Conservation (phyloP, 306 rosid species). For the Acacia acuminata region DNA sequence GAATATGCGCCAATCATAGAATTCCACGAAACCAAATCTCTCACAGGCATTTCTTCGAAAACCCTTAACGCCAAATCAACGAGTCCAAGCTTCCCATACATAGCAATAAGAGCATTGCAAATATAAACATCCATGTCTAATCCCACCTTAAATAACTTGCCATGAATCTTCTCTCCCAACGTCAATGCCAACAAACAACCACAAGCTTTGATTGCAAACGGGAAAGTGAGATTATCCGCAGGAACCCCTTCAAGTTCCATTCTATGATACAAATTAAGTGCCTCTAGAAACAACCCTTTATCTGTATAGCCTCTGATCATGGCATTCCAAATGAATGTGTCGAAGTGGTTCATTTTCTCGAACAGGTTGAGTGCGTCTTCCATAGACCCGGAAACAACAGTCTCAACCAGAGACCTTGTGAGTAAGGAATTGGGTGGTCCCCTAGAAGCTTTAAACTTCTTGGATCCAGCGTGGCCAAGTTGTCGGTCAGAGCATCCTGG, state of each 20-base stretch:
- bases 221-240: slow-evolving; percentile 51
- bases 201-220: slow-evolving; percentile 55
- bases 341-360: slow-evolving; percentile 45
- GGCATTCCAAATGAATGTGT: slow-evolving; percentile 50
- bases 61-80: slow-evolving; percentile 43
- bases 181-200: slow-evolving; percentile 37
- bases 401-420: slow-evolving; percentile 30
- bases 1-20: slow-evolving; percentile 54
- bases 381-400: slow-evolving; percentile 42
- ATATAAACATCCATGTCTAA: slow-evolving; percentile 50
- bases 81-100: slow-evolving; percentile 53
- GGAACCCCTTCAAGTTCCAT: slow-evolving; percentile 50
- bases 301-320: slow-evolving; percentile 51
- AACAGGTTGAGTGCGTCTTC: slow-evolving; percentile 53
- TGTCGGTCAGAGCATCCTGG: slow-evolving; percentile 13
- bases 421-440: slow-evolving; percentile 28
- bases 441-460: not conserved
- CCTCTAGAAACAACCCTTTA: slow-evolving; percentile 41
- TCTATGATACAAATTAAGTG: slow-evolving; percentile 41
- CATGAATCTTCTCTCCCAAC: slow-evolving; percentile 47
- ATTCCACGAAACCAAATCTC: slow-evolving; percentile 60
- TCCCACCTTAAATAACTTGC: slow-evolving; percentile 47
- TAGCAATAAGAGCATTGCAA: slow-evolving; percentile 46
- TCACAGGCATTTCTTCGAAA: slow-evolving; percentile 53
- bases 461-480: not conserved